Conservation (phyloP, 306 rosid genomes). For the Vigna angularis region DNA sequence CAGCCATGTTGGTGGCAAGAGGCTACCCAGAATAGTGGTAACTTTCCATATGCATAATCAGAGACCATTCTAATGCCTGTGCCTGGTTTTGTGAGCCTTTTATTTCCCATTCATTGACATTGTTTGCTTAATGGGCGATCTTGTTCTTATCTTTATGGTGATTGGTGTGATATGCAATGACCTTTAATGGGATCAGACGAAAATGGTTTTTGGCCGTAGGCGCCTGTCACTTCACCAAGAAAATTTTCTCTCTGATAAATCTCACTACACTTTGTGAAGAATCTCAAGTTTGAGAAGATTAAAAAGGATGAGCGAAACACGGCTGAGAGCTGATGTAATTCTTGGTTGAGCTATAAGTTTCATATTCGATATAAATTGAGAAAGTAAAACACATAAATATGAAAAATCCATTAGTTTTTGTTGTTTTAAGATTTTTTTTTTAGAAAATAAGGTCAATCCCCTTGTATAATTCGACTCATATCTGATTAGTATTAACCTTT, state of each 20-base stretch:
- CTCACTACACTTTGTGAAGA: conserved; percentile 33
- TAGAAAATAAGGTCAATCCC: too few species aligned
- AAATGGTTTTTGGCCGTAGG: conserved; percentile 63
- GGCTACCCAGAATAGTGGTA: conserved; percentile 55
- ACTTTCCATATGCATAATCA: conserved; percentile 60
- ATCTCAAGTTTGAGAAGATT: conserved; percentile 29
- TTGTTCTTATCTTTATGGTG: conserved; percentile 61
- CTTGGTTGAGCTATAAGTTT: too few species aligned
- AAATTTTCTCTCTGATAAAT: conserved; percentile 41
- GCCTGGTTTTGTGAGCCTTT: conserved; percentile 35
- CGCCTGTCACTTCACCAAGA: conserved; percentile 63
- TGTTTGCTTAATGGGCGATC: conserved; percentile 60
- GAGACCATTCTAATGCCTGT: conserved; percentile 30
- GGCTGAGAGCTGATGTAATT: too few species aligned
- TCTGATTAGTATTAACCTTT: too few species aligned
- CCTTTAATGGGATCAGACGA: conserved; percentile 68
- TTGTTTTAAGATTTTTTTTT: too few species aligned
- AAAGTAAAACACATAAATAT: too few species aligned
- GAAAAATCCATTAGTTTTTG: too few species aligned
- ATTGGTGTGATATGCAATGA: conserved; percentile 61
- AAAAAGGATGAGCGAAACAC: conserved; percentile 7
- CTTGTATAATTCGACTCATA: too few species aligned
- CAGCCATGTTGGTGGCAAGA: conserved; percentile 41
- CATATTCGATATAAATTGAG: too few species aligned
- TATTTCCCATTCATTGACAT: conserved; percentile 49